Base-by-base conservation (phyloP, 768 basidiomycete genomes). In the Mycena crocata region DNA sequence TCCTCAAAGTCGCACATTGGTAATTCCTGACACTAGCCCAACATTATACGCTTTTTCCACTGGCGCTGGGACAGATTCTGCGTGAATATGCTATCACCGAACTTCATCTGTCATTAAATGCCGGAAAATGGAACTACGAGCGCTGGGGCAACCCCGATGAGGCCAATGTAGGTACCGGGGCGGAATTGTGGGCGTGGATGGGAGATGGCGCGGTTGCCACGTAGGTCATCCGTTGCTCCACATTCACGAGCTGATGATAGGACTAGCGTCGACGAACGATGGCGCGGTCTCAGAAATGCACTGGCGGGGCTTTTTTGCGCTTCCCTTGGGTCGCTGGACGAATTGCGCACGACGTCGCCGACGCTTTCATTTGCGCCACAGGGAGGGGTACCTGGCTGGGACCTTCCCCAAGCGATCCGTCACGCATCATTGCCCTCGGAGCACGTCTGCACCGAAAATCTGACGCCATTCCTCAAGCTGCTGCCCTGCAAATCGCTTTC, bases 181-280 rank as follows among this genome's bases (percentile, higher is more conserved):
- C 93, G 14, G 94, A 96, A 75, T 81, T 98, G 6, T 92, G 92
- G 90, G 94, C 90, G 10, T 98, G 95, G 94, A 90, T 98, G 84
- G 45, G 3, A 8, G n/a, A 90, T 6, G 23, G 24, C 21, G n/a
- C 23, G 50, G 1, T 23, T 2, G 51, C 34, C 9, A 28, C 8
- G 21, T n/a, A 34, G 51, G 34, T 28, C 9, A 26, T 3, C 37
- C 17, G 10, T 46, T 24, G n/a, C n/a, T n/a, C n/a, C 24, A 12
- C 13, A 40, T 3, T 9, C 14, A 34, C 14, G 32, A 1, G 39
- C 56, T 63, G 44, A 50, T 14, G 5, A 4, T 37, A 49, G 55
- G 26, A 64, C 35, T 71, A 95, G 93, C 23, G 79, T 90, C 32
- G 90, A 93, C 64, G 82, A 86, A 46, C 87, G 91, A 28, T 98